Conservation (phyloP, 2,329 filamentous ascomycete species). For the Pyrenochaeta sp. region DNA sequence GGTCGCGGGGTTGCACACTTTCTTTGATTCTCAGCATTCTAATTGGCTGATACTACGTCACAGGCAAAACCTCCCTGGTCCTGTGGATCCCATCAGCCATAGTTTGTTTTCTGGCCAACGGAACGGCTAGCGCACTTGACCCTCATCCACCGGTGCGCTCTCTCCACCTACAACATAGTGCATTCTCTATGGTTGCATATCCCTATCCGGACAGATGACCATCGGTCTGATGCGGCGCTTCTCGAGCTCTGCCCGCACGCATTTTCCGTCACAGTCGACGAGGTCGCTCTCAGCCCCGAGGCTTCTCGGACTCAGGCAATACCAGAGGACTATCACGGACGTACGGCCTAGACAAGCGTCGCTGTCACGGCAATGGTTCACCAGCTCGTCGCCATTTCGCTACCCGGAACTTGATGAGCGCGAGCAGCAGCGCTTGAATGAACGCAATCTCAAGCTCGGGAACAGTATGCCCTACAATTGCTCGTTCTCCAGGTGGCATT, state of each 20-base stretch:
- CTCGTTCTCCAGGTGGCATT: neutral
- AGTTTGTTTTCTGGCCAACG: conserved; percentile 12
- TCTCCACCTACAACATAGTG: conserved; percentile 11
- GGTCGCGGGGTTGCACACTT: conserved; percentile 1
- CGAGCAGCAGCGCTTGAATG: conserved; percentile 61
- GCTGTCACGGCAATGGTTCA: conserved; percentile 55
- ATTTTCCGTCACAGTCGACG: conserved; percentile 26
- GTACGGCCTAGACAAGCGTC: conserved; percentile 38
- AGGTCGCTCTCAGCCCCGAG: conserved; percentile 35
- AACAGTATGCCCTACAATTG: conserved; percentile 58
- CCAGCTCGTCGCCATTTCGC: conserved; percentile 45
- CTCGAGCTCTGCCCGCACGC: conserved; percentile 51
- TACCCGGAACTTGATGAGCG: conserved; percentile 31
- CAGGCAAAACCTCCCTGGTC: conserved; percentile 14
- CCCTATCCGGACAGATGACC: conserved; percentile 47
- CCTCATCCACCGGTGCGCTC: conserved; percentile 6
- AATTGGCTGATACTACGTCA: conserved; percentile 28
- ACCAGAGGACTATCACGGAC: conserved; percentile 43
- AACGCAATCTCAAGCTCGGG: conserved; percentile 68
- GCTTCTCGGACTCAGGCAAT: conserved; percentile 41
- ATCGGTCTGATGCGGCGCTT: conserved; percentile 57
- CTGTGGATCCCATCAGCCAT: conserved; percentile 14
- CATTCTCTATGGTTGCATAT: conserved; percentile 39
- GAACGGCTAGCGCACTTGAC: conserved; percentile 12
- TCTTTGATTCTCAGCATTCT: neutral